Evolutionary conservation across 371 early-diverging fungal species (phyloP).

Genomic region (Funneliformis caledonium): DNA sequence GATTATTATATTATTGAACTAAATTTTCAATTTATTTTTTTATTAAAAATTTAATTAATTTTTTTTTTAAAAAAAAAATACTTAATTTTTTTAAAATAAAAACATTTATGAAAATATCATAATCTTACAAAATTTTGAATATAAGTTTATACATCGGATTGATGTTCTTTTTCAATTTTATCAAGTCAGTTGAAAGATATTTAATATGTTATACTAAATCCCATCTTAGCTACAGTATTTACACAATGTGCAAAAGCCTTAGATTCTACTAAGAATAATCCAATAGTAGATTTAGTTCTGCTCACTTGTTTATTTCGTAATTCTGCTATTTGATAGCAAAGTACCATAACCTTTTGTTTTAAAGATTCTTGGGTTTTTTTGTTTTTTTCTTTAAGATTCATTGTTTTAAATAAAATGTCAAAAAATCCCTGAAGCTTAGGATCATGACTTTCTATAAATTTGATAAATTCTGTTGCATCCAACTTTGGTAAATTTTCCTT

Average conservation of each 20-base stretch:
- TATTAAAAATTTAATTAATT: too few species aligned
- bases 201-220: neutral
- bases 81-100: too few species aligned
- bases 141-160: neutral
- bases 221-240: neutral
- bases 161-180: neutral
- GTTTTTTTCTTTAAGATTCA: slow-evolving; percentile 5
- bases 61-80: too few species aligned
- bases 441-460: neutral
- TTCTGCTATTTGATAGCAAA: neutral
- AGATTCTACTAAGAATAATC: neutral
- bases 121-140: neutral
- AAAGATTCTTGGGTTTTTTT: neutral
- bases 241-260: neutral
- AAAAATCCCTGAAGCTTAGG: neutral
- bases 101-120: too few species aligned
- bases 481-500: neutral
- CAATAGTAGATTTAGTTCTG: neutral
- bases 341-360: neutral
- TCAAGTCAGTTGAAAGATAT: neutral
- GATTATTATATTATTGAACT: too few species aligned
- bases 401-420: neutral
- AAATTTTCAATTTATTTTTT: too few species aligned
- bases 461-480: neutral
- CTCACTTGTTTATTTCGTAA: neutral